Evolutionary conservation across 306 rosid genomes (phyloP).

Genomic region (Luffa acutangula): DNA sequence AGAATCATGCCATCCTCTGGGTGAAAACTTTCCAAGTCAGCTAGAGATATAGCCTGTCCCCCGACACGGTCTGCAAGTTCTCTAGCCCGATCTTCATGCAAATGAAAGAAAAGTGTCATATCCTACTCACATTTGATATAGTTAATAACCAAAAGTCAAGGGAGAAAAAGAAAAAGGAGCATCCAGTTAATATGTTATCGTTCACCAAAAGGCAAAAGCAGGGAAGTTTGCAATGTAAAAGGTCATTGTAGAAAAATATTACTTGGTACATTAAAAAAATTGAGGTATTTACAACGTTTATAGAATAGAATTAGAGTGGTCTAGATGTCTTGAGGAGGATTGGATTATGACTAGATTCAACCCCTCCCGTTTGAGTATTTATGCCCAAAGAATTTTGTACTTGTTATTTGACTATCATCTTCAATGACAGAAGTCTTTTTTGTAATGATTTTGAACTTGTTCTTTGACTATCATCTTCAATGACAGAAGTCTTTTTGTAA

Average conservation of each 20-base stretch:
- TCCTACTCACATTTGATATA: neutral
- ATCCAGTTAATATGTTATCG: neutral
- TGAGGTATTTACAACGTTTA: neutral
- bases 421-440: neutral
- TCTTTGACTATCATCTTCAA: neutral
- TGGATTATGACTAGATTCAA: neutral
- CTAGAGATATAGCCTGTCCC: conserved; percentile 67
- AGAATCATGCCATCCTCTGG: conserved; percentile 91
- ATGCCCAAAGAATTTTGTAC: too few species aligned
- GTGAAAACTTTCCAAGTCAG: conserved; percentile 57
- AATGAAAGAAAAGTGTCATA: conserved; percentile 15
- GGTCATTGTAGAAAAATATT: neutral
- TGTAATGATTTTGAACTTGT: too few species aligned
- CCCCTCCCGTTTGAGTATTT: neutral
- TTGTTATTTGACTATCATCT: neutral
- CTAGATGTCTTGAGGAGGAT: neutral
- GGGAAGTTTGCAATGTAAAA: neutral
- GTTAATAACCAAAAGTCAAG: neutral
- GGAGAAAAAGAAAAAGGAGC: neutral
- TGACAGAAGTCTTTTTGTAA: neutral
- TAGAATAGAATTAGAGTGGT: neutral
- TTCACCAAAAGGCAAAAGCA: neutral
- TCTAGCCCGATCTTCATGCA: conserved; percentile 63
- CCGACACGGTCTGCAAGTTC: conserved; percentile 73
- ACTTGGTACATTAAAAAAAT: too few species aligned